Evolutionary conservation across 2,329 filamentous ascomycete species (phyloP).

Genomic region (Claviceps citrina): DNA sequence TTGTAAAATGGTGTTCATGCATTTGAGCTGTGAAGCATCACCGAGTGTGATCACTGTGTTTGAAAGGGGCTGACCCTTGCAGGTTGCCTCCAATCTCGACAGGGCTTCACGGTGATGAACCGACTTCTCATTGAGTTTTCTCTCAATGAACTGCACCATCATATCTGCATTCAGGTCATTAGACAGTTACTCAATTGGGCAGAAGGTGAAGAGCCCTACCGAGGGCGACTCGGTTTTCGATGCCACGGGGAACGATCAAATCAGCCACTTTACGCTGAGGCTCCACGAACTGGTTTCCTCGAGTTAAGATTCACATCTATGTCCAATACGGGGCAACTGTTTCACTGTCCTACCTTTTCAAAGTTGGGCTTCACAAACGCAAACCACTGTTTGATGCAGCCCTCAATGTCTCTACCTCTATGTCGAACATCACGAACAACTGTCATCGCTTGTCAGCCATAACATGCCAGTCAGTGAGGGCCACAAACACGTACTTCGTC

Average conservation of each 20-base stretch:
- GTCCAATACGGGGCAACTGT: not conserved
- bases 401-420: conserved; percentile 79
- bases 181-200: conserved; percentile 1
- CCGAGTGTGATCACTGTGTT: conserved; percentile 58
- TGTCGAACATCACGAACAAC: conserved; percentile 79
- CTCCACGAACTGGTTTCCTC: conserved; percentile 53
- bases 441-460: conserved; percentile 18
- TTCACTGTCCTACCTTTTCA: conserved; percentile 41
- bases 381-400: conserved; percentile 98
- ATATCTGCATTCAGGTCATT: conserved; percentile 41
- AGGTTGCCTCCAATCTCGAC: conserved; percentile 56
- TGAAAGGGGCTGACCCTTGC: conserved; percentile 57
- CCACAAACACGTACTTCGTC: conserved; percentile 49
- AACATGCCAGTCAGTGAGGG: not conserved
- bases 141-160: conserved; percentile 85
- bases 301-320: not conserved
- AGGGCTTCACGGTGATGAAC: conserved; percentile 67
- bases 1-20: conserved; percentile 83
- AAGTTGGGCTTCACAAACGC: conserved; percentile 93
- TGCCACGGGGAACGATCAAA: conserved; percentile 85
- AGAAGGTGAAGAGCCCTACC: conserved; percentile 26
- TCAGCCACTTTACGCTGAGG: conserved; percentile 86
- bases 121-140: conserved; percentile 76
- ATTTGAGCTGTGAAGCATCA: conserved; percentile 64
- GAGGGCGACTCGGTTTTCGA: conserved; percentile 89